Evolutionary conservation across 2,329 filamentous ascomycete species (phyloP).

Genomic region (Chrysoporthe puriensis): DNA sequence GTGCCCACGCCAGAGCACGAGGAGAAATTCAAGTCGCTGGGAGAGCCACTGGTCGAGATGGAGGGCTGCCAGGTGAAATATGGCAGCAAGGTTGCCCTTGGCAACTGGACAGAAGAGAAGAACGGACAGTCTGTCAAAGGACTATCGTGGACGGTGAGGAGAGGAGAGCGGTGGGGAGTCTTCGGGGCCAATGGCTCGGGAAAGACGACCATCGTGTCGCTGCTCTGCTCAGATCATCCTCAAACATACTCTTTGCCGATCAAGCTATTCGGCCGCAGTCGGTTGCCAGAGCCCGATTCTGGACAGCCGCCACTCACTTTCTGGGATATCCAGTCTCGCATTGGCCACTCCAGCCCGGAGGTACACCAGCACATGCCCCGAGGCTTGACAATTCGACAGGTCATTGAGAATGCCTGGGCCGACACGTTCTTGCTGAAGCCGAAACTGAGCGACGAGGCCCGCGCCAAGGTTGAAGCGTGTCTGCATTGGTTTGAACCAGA

Average conservation of each 20-base stretch:
- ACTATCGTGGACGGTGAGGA: slow-evolving; percentile 79
- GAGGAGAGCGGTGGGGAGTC: slow-evolving; percentile 87
- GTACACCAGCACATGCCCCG: slow-evolving; percentile 92
- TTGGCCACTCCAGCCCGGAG: slow-evolving; percentile 93
- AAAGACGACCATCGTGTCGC: slow-evolving; percentile 90
- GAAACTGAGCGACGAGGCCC: slow-evolving; percentile 60
- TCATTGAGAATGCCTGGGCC: slow-evolving; percentile 86
- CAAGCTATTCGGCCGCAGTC: slow-evolving; percentile 79
- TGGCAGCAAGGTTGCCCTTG: slow-evolving; percentile 74
- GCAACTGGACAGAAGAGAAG: slow-evolving; percentile 73
- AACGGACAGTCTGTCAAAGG: slow-evolving; percentile 59
- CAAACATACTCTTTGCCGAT: slow-evolving; percentile 91
- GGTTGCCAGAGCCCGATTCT: slow-evolving; percentile 74
- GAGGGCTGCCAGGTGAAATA: slow-evolving; percentile 81
- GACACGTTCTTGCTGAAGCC: slow-evolving; percentile 81
- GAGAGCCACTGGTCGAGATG: slow-evolving; percentile 85
- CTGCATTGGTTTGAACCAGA: slow-evolving; percentile 80
- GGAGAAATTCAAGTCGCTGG: slow-evolving; percentile 38
- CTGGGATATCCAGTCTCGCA: slow-evolving; percentile 87
- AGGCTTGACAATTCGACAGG: slow-evolving; percentile 70
- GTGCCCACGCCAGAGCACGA: slow-evolving; percentile 11
- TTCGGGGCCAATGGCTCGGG: slow-evolving; percentile 95
- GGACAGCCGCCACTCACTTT: slow-evolving; percentile 75
- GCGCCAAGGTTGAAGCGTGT: slow-evolving; percentile 66
- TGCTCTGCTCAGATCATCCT: slow-evolving; percentile 94